Conservation (phyloP, 2,329 filamentous ascomycete genomes). For the Helminthosporium solani region DNA sequence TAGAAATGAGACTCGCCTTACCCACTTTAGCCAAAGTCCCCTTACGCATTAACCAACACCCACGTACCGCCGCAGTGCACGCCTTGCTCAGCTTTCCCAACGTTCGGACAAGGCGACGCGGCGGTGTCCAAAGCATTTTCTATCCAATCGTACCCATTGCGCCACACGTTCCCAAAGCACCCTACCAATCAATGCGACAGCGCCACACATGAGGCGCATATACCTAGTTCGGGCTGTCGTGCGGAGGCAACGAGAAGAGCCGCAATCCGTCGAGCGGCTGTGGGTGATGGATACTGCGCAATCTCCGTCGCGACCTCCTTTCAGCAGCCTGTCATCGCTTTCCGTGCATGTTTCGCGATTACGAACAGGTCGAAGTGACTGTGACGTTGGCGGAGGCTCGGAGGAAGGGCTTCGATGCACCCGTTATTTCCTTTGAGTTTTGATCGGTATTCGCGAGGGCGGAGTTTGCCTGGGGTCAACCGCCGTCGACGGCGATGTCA, state of each 20-base stretch:
- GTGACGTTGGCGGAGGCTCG: constrained; percentile 1
- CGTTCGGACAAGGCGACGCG: not conserved
- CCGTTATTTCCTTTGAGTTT: too few relatives aligned
- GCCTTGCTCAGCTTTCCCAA: not conserved
- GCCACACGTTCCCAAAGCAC: not conserved
- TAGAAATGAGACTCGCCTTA: not conserved
- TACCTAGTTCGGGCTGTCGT: not conserved
- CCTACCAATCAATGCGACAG: not conserved
- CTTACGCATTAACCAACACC: not conserved
- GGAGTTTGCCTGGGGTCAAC: too few relatives aligned
- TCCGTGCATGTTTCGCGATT: not conserved
- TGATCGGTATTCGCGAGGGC: too few relatives aligned
- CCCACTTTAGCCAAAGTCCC: not conserved
- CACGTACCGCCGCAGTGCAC: not conserved
- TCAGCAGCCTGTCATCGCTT: not conserved
- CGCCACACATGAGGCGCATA: not conserved
- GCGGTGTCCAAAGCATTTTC: not conserved
- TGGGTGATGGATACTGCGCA: not conserved
- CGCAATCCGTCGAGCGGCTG: not conserved
- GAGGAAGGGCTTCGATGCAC: not conserved
- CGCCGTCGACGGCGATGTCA: too few relatives aligned
- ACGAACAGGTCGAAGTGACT: not conserved
- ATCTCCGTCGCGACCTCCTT: not conserved
- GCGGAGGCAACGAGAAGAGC: not conserved
- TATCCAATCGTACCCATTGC: not conserved